phyloP scores from a whole-genome alignment of 2,329 filamentous ascomycete species.

The Botrytis porri region DNA sequence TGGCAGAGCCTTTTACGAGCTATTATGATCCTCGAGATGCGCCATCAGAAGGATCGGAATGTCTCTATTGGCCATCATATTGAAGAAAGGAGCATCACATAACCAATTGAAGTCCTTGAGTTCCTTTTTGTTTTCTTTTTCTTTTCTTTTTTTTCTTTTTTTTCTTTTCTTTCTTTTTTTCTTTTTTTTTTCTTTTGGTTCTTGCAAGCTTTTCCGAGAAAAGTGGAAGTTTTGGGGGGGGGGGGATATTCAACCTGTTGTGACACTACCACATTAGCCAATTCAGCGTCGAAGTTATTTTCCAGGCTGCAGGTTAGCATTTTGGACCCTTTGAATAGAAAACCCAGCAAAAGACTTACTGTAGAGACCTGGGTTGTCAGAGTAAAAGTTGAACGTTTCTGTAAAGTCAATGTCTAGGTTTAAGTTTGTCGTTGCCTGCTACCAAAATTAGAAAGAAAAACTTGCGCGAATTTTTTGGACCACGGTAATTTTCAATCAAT shows the following conservation, averaged over 20 bases:
- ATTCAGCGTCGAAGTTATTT: not conserved
- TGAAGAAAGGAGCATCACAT: not conserved
- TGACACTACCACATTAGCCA: conserved; percentile 8
- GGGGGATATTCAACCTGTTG: conserved; percentile 16
- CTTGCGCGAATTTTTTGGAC: not conserved
- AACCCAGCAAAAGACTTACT: not conserved
- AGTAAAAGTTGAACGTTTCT: not conserved
- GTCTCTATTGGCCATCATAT: not conserved
- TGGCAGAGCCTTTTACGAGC: conserved; percentile 3
- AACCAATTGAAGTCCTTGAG: not conserved
- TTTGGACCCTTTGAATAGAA: not conserved
- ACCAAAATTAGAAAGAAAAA: not conserved
- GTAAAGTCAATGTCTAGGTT: not conserved
- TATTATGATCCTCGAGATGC: conserved; percentile 8
- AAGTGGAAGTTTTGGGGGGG: not conserved
- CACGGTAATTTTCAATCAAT: not conserved
- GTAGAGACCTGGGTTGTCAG: not conserved
- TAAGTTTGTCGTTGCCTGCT: not conserved
- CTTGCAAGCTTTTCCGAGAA: conserved; percentile 3
- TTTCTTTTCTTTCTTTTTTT: not conserved
- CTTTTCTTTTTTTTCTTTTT: no score
- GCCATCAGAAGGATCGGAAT: conserved; percentile 5
- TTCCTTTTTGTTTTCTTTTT: not conserved
- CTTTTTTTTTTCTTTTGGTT: no score
- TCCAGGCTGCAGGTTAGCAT: not conserved